Conservation (phyloP, 2,329 filamentous ascomycete species). For the Herpotrichia juniperi region DNA sequence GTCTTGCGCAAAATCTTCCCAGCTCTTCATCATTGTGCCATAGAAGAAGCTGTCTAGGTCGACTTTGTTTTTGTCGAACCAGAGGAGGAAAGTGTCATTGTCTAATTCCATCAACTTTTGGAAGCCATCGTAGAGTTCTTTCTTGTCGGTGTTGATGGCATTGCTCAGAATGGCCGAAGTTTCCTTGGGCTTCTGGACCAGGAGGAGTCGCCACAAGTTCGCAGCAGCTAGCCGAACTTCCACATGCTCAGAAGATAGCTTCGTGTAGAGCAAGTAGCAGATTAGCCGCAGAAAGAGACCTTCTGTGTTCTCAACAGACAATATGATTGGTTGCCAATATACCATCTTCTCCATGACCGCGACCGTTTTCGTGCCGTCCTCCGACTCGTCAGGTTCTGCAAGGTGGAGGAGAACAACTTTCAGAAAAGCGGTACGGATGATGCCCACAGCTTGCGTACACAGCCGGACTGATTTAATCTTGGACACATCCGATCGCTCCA, state of each 20-base stretch:
- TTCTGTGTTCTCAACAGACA: constrained; percentile 77
- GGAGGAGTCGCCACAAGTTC: constrained; percentile 85
- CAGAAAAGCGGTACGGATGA: constrained; percentile 78
- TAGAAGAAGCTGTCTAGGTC: constrained; percentile 85
- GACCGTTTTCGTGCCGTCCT: constrained; percentile 67
- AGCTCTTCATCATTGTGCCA: constrained; percentile 77
- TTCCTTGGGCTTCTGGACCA: constrained; percentile 91
- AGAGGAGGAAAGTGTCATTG: constrained; percentile 83
- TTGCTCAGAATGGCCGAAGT: constrained; percentile 75
- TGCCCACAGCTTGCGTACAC: constrained; percentile 80
- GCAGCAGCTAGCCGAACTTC: constrained; percentile 77
- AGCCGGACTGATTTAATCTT: constrained; percentile 86
- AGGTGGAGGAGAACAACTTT: constrained; percentile 79
- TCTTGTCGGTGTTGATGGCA: constrained; percentile 72
- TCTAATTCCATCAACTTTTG: constrained; percentile 86
- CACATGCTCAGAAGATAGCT: constrained; percentile 74
- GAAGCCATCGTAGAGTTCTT: constrained; percentile 75
- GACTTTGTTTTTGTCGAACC: constrained; percentile 82
- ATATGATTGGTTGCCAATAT: constrained; percentile 94
- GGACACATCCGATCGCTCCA: constrained; percentile 84
- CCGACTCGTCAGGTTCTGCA: constrained; percentile 77
- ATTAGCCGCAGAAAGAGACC: constrained; percentile 83
- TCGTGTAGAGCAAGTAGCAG: constrained; percentile 91
- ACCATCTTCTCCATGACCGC: constrained; percentile 82
- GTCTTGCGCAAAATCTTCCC: constrained; percentile 83